phyloP scores from a whole-genome alignment of 495 filamentous ascomycete genomes.

The Massariosphaeria phaeospora region DNA sequence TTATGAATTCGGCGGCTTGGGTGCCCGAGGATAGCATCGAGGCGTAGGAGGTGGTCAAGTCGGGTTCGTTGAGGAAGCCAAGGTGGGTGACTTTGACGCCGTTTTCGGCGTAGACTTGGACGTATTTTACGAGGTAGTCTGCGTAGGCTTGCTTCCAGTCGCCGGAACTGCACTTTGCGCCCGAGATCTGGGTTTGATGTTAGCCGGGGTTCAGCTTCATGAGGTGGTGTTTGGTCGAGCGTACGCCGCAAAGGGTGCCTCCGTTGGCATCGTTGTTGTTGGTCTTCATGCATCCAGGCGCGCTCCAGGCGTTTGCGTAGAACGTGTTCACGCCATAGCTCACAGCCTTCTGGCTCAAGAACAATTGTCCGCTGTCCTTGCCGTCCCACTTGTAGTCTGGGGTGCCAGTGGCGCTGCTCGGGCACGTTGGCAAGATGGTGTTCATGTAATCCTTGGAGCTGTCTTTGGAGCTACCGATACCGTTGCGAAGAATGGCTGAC shows the following conservation, averaged over 20 bases:
- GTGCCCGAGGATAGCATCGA: constrained; percentile 22
- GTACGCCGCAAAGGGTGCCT: constrained; percentile 25
- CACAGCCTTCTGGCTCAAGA: constrained; percentile 25
- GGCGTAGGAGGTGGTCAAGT: constrained; percentile 25
- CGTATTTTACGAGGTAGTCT: constrained; percentile 29
- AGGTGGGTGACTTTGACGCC: constrained; percentile 26
- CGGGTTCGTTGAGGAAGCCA: constrained; percentile 31
- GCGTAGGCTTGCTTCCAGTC: constrained; percentile 30
- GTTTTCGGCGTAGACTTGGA: constrained; percentile 22
- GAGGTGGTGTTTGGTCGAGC: neutral
- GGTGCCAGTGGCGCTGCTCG: constrained; percentile 6
- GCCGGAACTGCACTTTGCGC: constrained; percentile 15
- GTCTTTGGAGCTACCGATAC: constrained; percentile 18
- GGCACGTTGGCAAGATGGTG: constrained; percentile 32
- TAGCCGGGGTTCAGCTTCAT: neutral
- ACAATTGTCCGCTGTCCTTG: constrained; percentile 28
- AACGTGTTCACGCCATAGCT: constrained; percentile 27
- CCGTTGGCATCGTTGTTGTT: constrained; percentile 27
- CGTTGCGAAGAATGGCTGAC: constrained; percentile 31
- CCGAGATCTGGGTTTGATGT: constrained; percentile 15
- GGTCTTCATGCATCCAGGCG: constrained; percentile 31
- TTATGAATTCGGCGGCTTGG: constrained; percentile 32
- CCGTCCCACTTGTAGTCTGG: constrained; percentile 30
- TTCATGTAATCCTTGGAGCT: constrained; percentile 45
- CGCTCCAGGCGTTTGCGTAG: constrained; percentile 29